A percentile compares a stretch with the other conserved stretches of the same genome.
Evolutionary conservation across 1,139 yeast genomes (phyloP).

Genomic region (Maudiozyma humilis): DNA sequence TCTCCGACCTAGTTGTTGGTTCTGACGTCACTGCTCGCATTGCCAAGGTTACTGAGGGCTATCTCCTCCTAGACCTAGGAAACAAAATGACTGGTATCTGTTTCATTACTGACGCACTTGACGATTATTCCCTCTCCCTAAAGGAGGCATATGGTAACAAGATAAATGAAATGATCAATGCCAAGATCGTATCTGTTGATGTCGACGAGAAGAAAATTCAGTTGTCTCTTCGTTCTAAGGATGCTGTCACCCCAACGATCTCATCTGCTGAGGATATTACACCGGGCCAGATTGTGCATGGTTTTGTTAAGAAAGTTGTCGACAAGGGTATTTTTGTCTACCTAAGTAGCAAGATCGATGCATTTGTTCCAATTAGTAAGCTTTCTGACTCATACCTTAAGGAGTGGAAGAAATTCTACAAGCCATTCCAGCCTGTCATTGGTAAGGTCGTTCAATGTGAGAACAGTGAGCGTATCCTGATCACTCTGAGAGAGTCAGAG

Average conservation of each 20-base stretch:
- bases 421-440: slow-evolving; percentile 61
- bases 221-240: slow-evolving; percentile 51
- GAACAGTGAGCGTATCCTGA: slow-evolving; percentile 55
- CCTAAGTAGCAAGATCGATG: slow-evolving; percentile 63
- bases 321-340: slow-evolving; percentile 75
- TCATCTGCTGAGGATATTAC: slow-evolving; percentile 46
- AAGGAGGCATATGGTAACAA: slow-evolving; percentile 40
- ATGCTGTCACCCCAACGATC: slow-evolving; percentile 49
- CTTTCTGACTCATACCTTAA: slow-evolving; percentile 72
- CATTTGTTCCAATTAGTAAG: slow-evolving; percentile 74
- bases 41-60: slow-evolving; percentile 51
- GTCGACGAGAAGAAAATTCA: slow-evolving; percentile 48
- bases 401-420: slow-evolving; percentile 79
- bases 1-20: slow-evolving; percentile 52
- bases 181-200: slow-evolving; percentile 54
- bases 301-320: slow-evolving; percentile 67
- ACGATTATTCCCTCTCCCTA: slow-evolving; percentile 54
- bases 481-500: slow-evolving; percentile 78
- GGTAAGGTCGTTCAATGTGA: slow-evolving; percentile 66
- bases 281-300: slow-evolving; percentile 67
- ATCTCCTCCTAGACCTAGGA: slow-evolving; percentile 61
- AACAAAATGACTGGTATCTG: slow-evolving; percentile 56
- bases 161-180: slow-evolving; percentile 51
- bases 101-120: slow-evolving; percentile 68
- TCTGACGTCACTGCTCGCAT: slow-evolving; percentile 57